phyloP scores from a whole-genome alignment of 148 eudicot species.

The Silene uniflora region DNA sequence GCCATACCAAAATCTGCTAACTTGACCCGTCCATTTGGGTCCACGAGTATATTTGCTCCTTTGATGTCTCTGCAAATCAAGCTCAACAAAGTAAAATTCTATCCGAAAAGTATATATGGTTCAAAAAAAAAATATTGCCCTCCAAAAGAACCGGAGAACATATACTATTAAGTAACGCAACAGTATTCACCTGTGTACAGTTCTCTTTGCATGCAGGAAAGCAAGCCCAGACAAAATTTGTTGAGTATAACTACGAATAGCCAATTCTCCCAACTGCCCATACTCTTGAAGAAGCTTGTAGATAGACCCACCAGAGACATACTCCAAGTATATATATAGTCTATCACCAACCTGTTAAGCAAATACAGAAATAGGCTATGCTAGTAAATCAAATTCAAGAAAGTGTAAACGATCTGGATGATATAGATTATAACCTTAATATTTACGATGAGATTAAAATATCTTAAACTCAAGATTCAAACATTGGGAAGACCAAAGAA shows the following conservation, averaged over 20 bases:
- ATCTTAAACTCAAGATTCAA: background rate
- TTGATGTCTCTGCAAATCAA: constrained; percentile 72
- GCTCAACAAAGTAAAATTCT: constrained; percentile 10
- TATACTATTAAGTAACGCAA: background rate
- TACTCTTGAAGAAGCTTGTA: constrained; percentile 95
- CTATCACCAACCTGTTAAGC: constrained; percentile 72
- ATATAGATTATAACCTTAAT: background rate
- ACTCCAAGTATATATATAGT: constrained; percentile 92
- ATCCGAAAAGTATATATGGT: background rate
- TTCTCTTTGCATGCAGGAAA: constrained; percentile 78
- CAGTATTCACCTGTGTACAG: constrained; percentile 71
- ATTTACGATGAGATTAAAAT: background rate
- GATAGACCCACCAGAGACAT: constrained; percentile 95
- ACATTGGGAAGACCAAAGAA: background rate
- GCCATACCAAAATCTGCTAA: constrained; percentile 99
- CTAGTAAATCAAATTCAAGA: background rate
- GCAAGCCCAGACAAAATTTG: constrained; percentile 96
- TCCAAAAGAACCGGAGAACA: background rate
- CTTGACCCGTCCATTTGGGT: constrained; percentile 90
- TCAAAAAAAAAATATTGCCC: background rate
- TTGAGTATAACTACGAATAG: constrained; percentile 85
- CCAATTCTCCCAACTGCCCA: constrained; percentile 82
- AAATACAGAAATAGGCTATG: constrained; percentile 10
- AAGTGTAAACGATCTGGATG: background rate
- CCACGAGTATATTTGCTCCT: constrained; percentile 98